Percentiles rank a stretch among this genome's conserved stretches.
Conservation (phyloP, 495 filamentous ascomycete species). For the Hypoxylon lenormandii region DNA sequence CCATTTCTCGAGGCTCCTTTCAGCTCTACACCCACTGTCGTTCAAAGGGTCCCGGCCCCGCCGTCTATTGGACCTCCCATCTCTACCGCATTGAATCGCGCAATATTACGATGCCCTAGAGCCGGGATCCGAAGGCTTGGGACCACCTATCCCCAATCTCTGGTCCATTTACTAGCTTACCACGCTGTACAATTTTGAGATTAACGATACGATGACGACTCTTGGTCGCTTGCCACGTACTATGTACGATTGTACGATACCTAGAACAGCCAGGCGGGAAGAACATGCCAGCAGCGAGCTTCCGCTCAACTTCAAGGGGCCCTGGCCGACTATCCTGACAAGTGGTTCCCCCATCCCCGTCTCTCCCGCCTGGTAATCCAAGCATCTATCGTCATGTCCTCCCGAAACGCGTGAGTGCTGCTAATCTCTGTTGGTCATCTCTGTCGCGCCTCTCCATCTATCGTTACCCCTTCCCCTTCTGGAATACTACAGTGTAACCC, state of each 20-base stretch:
- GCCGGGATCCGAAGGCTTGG: slow-evolving; percentile 48
- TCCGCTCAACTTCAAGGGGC: slow-evolving; percentile 6
- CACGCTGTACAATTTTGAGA: slow-evolving; percentile 28
- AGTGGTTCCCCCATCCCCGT: slow-evolving; percentile 33
- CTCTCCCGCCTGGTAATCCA: slow-evolving; percentile 42
- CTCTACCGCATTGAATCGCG: slow-evolving; percentile 59
- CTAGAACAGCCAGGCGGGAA: slow-evolving; percentile 3
- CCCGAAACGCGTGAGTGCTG: slow-evolving; percentile 41
- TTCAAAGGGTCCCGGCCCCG: slow-evolving; percentile 43
- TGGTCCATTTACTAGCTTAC: slow-evolving; percentile 35
- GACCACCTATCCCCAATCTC: slow-evolving; percentile 33
- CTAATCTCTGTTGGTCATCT: slow-evolving; percentile 28
- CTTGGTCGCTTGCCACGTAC: slow-evolving; percentile 34
- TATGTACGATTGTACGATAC: no score
- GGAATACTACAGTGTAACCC: neutral
- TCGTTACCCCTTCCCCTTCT: slow-evolving; percentile 1
- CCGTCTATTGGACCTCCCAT: slow-evolving; percentile 40
- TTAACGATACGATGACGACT: slow-evolving; percentile 43
- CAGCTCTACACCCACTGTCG: slow-evolving; percentile 41
- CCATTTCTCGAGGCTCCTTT: slow-evolving; percentile 45
- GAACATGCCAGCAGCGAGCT: slow-evolving; percentile 5
- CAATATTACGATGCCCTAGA: slow-evolving; percentile 60
- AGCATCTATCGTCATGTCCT: slow-evolving; percentile 40
- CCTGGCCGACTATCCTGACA: slow-evolving; percentile 35
- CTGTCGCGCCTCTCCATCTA: slow-evolving; percentile 26